Evolutionary conservation across 805 yeast species (phyloP).

Genomic region (Pichia nanzhaoensis): DNA sequence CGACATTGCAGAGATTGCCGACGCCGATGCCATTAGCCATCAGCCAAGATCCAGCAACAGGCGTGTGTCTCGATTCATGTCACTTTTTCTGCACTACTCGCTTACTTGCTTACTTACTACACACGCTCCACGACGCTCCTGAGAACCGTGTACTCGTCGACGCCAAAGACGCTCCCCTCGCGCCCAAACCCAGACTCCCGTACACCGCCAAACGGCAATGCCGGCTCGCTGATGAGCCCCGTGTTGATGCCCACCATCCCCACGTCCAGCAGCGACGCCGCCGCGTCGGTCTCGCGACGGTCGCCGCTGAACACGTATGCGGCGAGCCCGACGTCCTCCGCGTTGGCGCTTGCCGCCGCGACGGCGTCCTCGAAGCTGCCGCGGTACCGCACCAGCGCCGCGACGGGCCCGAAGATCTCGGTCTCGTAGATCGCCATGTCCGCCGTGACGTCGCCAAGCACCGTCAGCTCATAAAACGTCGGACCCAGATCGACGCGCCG

Average conservation of each 20-base stretch:
- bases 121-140: slow-evolving; percentile 48
- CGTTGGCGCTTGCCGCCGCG: slow-evolving; percentile 49
- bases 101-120: neutral
- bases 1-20: too few relatives aligned
- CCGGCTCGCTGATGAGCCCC: slow-evolving; percentile 58
- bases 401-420: slow-evolving; percentile 78
- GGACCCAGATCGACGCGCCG: slow-evolving; percentile 54
- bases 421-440: slow-evolving; percentile 52
- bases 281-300: slow-evolving; percentile 42
- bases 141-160: slow-evolving; percentile 60
- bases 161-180: slow-evolving; percentile 68
- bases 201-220: slow-evolving; percentile 66
- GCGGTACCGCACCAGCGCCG: slow-evolving; percentile 53
- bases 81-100: too few relatives aligned
- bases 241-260: slow-evolving; percentile 81
- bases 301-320: slow-evolving; percentile 61
- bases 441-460: slow-evolving; percentile 47
- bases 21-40: neutral
- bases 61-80: neutral
- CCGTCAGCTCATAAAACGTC: slow-evolving; percentile 59
- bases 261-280: slow-evolving; percentile 55
- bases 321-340: slow-evolving; percentile 55
- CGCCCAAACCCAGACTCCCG: slow-evolving; percentile 72
- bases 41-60: too few relatives aligned
- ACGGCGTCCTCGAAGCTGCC: slow-evolving; percentile 49